Evolutionary conservation across 441 rosid species (phyloP).

Genomic region (Adansonia madagascariensis): DNA sequence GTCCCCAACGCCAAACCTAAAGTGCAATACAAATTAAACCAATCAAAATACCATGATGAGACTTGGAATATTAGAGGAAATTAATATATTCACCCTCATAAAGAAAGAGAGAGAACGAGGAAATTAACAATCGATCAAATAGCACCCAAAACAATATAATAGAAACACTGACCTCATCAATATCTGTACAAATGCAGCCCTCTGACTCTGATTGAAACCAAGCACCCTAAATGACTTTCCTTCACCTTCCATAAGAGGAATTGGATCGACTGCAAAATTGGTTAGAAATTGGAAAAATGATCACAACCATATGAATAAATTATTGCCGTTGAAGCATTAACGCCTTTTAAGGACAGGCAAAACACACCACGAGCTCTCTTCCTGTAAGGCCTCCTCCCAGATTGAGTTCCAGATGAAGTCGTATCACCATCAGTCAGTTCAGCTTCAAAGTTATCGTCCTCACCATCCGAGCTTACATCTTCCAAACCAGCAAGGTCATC

Average conservation of each 20-base stretch:
- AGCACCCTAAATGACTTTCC: conserved; percentile 92
- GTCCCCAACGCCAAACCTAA: conserved; percentile 92
- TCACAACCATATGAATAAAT: conserved; percentile 16
- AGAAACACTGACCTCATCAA: conserved; percentile 73
- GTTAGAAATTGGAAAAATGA: conserved; percentile 28
- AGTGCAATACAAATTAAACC: conserved; percentile 25
- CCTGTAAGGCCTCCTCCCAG: conserved; percentile 75
- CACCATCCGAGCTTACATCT: conserved; percentile 94
- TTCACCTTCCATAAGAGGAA: conserved; percentile 99
- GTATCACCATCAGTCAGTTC: conserved; percentile 85
- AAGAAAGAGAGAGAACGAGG: conserved; percentile 3
- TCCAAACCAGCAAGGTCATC: conserved; percentile 99
- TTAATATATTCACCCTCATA: background rate
- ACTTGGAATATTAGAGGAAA: conserved; percentile 9
- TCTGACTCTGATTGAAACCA: conserved; percentile 94
- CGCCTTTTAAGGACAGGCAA: conserved; percentile 18
- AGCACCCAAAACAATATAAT: conserved; percentile 24
- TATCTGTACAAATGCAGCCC: conserved; percentile 91
- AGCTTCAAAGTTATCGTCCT: conserved; percentile 96
- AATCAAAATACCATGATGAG: conserved; percentile 12
- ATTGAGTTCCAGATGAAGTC: conserved; percentile 64
- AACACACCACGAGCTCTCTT: conserved; percentile 77
- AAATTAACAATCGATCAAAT: conserved; percentile 15
- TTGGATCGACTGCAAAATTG: conserved; percentile 59
- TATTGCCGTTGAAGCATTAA: conserved; percentile 17